A percentile compares a stretch with the other conserved stretches of the same genome.
Evolutionary conservation across 2,329 filamentous ascomycete species (phyloP).

Genomic region (Fusarium sublunatum): DNA sequence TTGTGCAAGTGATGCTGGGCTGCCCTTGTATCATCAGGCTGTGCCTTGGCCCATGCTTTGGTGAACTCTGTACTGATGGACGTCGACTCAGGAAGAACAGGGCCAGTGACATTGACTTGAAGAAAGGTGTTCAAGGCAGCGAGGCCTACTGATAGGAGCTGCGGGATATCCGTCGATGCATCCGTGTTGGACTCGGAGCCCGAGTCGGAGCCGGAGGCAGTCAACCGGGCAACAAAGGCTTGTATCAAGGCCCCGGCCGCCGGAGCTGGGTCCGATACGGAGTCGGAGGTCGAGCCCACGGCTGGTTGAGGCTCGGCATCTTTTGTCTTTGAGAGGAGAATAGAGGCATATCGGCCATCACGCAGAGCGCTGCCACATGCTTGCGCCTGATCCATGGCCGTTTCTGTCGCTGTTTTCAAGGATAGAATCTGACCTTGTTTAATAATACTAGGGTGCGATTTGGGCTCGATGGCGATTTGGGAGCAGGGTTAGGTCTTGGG

Average conservation of each 20-base stretch:
- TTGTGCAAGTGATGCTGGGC: slow-evolving; percentile 59
- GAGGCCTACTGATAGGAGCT: slow-evolving; percentile 47
- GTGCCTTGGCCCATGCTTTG: slow-evolving; percentile 51
- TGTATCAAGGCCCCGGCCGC: slow-evolving; percentile 38
- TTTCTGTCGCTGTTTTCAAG: slow-evolving; percentile 4
- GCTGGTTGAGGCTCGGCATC: slow-evolving; percentile 24
- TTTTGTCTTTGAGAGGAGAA: slow-evolving; percentile 36
- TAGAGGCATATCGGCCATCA: slow-evolving; percentile 40
- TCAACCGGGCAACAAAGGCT: slow-evolving; percentile 31
- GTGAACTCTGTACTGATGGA: slow-evolving; percentile 54
- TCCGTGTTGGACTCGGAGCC: slow-evolving; percentile 10
- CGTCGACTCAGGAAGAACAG: slow-evolving; percentile 66
- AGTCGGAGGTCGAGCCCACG: slow-evolving; percentile 34
- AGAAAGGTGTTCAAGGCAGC: slow-evolving; percentile 77
- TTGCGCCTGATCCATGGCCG: slow-evolving; percentile 6
- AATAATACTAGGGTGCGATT: slow-evolving; percentile 11
- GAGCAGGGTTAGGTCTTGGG: slow-evolving; percentile 40
- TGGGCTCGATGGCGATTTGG: slow-evolving; percentile 23
- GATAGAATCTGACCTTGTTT: not conserved
- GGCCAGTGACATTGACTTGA: slow-evolving; percentile 89
- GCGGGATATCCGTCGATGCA: slow-evolving; percentile 13
- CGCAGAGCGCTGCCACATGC: slow-evolving; percentile 41
- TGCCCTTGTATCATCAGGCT: slow-evolving; percentile 7
- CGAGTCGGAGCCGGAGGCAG: slow-evolving; percentile 6
- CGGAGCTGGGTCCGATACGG: slow-evolving; percentile 40